Evolutionary conservation across 2,329 filamentous ascomycete species (phyloP).

Genomic region (Colletotrichum lini): DNA sequence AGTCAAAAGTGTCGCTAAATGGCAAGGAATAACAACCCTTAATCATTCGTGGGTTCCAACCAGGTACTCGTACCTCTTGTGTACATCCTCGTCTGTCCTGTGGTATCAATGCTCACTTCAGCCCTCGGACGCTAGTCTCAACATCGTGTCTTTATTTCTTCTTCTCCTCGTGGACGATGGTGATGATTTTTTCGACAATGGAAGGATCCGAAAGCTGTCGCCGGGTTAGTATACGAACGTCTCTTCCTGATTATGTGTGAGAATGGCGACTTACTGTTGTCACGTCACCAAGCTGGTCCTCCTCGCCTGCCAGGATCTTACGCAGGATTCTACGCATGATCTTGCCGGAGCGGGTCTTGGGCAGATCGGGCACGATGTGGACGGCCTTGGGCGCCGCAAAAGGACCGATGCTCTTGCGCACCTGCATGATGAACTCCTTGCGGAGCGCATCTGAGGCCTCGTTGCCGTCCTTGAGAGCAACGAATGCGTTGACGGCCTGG

Average conservation of each 20-base stretch:
- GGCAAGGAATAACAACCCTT: conserved; percentile 26
- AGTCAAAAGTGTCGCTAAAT: conserved; percentile 18
- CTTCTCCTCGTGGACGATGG: conserved; percentile 77
- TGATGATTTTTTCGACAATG: conserved; percentile 92
- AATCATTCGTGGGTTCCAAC: conserved; percentile 13
- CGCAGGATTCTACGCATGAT: conserved; percentile 98
- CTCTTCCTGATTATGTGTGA: background rate
- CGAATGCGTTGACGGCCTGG: conserved; percentile 97
- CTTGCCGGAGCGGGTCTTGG: conserved; percentile 98
- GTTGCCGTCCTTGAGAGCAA: conserved; percentile 88
- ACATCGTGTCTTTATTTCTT: conserved; percentile 60
- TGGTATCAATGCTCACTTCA: conserved; percentile 33
- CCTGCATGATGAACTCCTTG: conserved; percentile 95
- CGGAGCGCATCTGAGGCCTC: conserved; percentile 84
- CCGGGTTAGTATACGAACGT: conserved; percentile 21
- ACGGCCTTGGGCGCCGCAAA: conserved; percentile 97
- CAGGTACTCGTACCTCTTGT: conserved; percentile 10
- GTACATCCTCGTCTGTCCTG: conserved; percentile 12
- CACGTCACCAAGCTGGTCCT: conserved; percentile 95
- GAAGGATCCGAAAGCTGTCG: conserved; percentile 86
- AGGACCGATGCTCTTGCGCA: conserved; percentile 96
- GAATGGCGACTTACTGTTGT: conserved; percentile 78
- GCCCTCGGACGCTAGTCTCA: background rate
- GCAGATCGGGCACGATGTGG: conserved; percentile 91
- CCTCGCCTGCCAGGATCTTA: conserved; percentile 97